These are phyloP conservation scores for Microstegium vimineum DNA, from an alignment of 176 grass and related monocot genomes.

Conservation along the genomic window DNA sequence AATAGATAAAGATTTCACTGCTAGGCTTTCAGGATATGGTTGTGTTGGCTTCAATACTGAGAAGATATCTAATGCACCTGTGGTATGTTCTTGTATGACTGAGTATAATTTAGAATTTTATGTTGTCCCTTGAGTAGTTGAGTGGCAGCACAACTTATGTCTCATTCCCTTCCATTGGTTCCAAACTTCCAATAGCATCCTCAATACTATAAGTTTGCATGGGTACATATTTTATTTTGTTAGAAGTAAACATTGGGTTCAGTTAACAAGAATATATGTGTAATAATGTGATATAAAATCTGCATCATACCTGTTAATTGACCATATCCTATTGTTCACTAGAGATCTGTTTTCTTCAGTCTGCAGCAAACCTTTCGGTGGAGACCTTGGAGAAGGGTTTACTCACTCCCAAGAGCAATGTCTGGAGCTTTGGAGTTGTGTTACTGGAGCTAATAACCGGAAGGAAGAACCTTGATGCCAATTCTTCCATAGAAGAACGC, in stretches of 20 bases:
- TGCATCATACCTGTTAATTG: neutral
- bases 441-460: slow-evolving; percentile 96
- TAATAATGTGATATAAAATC: neutral
- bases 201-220: neutral
- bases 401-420: slow-evolving; percentile 94
- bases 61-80: slow-evolving; percentile 45
- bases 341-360: slow-evolving; percentile 44
- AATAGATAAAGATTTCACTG: slow-evolving; percentile 95
- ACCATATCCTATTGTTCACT: slow-evolving; percentile 13
- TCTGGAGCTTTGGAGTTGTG: slow-evolving; percentile 93
- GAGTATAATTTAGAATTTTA: neutral
- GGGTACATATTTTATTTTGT: neutral
- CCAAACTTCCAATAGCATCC: neutral
- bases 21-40: slow-evolving; percentile 87
- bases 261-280: neutral
- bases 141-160: neutral
- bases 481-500: slow-evolving; percentile 67
- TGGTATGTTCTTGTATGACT: slow-evolving; percentile 43
- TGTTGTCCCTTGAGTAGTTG: neutral
- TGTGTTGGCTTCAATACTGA: slow-evolving; percentile 64
- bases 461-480: slow-evolving; percentile 73
- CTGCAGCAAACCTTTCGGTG: slow-evolving; percentile 60
- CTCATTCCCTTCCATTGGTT: slow-evolving; percentile 1
- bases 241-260: neutral
- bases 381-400: slow-evolving; percentile 97